These are phyloP conservation scores for Amanita thiersii DNA, from an alignment of 768 basidiomycete genomes.

Conservation along the genomic window DNA sequence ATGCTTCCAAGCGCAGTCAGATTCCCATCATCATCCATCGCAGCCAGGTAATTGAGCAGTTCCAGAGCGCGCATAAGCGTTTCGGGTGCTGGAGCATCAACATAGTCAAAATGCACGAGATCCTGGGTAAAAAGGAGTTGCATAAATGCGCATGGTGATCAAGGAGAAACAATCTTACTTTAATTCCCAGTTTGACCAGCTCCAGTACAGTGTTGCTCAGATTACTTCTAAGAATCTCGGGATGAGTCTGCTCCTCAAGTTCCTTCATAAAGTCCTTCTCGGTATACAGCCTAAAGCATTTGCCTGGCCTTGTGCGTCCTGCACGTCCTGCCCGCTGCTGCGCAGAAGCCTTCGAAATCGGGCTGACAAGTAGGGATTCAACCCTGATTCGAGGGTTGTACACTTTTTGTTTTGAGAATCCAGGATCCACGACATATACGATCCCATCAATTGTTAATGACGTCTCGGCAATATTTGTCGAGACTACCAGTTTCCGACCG, in stretches of 20 bases:
- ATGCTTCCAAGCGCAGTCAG: conserved; percentile 79
- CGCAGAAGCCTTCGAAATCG: conserved; percentile 94
- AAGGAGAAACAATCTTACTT: conserved; percentile 30
- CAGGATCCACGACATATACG: conserved; percentile 98
- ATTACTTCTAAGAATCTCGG: conserved; percentile 92
- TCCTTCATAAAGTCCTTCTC: conserved; percentile 96
- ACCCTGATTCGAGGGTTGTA: conserved; percentile 98
- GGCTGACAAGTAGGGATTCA: conserved; percentile 86
- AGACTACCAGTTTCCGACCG: conserved; percentile 89
- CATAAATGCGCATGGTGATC: neutral
- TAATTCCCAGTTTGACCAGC: conserved; percentile 89
- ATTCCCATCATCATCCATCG: conserved; percentile 90
- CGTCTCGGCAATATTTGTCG: conserved; percentile 97
- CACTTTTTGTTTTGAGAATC: conserved; percentile 96
- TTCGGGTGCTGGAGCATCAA: conserved; percentile 92
- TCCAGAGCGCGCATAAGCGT: conserved; percentile 97
- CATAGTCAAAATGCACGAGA: conserved; percentile 81
- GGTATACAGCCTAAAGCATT: conserved; percentile 95
- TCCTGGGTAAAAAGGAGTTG: conserved; percentile 36
- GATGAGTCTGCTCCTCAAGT: conserved; percentile 94
- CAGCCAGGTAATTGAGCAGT: conserved; percentile 84
- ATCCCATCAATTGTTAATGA: conserved; percentile 97
- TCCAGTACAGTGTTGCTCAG: conserved; percentile 90
- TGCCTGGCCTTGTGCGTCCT: conserved; percentile 91
- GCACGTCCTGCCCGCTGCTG: conserved; percentile 96